Evolutionary conservation across 805 yeast species (phyloP), one percentile per base, ranked within the genome.

Genomic region (Starmera quercuum): DNA sequence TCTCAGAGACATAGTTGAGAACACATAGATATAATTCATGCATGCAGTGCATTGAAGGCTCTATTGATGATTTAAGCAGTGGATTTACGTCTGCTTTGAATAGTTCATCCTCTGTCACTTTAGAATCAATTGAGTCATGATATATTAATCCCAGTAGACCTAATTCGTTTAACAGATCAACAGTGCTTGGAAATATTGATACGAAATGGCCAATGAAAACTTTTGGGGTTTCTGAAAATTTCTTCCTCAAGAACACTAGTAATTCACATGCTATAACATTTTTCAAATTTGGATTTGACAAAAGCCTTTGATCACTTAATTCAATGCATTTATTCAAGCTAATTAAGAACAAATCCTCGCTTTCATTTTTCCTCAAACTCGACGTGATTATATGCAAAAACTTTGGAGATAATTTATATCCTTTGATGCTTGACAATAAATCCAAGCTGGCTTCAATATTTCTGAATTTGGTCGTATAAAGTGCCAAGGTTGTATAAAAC

Each of bases 171-270:
- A 49, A 20, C 7, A 44, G 7, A 4, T 28, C 14, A 7, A 8
- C 12, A 3, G 44, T 29, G 6, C 33, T 12, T 4, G 49, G 45
- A 26, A 34, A 51, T 2, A 47, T 33, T 1, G 49, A 40, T 5
- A 42, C 21, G 20, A 48, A 45, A 29, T 51, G 49, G 9, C 50
- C 47, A 17, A 48, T n/a, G 0, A 49, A 37, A 3, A 49, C 28
- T 15, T 37, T 36, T 1, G 49, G 26, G 5, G 12, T 23, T 14
- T n/a, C 13, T 23, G 12, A n/a, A 9, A 23, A 23, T 23, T 23
- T 23, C 26, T 23, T 23, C 13, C 12, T 27, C 19, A 11, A 6
- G 12, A 17, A 16, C 11, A n/a, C 9, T 12, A 18, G 19, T 27
- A 27, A 11, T 18, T 27, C n/a, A 27, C 12, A 20, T 12, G 12